A percentile compares a stretch with the other conserved stretches of the same genome.
These are phyloP conservation scores for Microcos paniculata DNA, from an alignment of 345 rosid genomes.

Conservation along the genomic window DNA sequence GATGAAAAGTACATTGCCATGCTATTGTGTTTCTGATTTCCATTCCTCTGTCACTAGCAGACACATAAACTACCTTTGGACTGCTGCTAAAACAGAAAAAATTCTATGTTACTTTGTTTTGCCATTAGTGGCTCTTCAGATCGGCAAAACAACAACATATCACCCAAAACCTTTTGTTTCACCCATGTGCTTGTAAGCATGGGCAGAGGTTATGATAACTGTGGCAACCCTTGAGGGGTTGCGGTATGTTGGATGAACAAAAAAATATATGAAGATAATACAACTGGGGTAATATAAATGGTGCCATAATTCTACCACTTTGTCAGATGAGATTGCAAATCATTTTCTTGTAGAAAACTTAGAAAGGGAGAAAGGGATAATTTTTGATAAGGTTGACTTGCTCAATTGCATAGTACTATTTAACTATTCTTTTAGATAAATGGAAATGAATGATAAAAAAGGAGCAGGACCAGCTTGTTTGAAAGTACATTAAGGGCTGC, in stretches of 20 bases:
- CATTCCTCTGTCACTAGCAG: not conserved
- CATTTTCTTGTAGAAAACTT: not conserved
- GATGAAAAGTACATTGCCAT: not conserved
- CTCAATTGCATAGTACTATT: not conserved
- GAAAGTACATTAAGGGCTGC: not conserved
- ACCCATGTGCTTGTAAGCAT: slow-evolving; percentile 1
- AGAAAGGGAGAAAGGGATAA: not conserved
- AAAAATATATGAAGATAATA: not conserved
- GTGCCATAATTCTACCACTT: not conserved
- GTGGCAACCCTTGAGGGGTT: not conserved
- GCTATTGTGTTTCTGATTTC: not conserved
- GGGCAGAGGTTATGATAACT: slow-evolving; percentile 9
- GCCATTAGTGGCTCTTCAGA: not conserved
- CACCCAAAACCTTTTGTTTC: not conserved
- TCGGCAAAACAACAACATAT: not conserved
- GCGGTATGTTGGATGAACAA: not conserved
- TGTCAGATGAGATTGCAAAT: not conserved
- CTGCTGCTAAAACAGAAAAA: not conserved
- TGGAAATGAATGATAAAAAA: not conserved
- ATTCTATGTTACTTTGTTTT: not conserved
- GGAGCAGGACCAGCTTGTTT: not conserved
- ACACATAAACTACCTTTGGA: not conserved
- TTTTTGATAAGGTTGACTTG: not conserved
- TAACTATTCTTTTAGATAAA: not conserved
- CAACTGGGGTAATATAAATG: not conserved